Evolutionary conservation across 1,284 basidiomycete species (phyloP).

Genomic region (Austroboletus novae-zelandiae): DNA sequence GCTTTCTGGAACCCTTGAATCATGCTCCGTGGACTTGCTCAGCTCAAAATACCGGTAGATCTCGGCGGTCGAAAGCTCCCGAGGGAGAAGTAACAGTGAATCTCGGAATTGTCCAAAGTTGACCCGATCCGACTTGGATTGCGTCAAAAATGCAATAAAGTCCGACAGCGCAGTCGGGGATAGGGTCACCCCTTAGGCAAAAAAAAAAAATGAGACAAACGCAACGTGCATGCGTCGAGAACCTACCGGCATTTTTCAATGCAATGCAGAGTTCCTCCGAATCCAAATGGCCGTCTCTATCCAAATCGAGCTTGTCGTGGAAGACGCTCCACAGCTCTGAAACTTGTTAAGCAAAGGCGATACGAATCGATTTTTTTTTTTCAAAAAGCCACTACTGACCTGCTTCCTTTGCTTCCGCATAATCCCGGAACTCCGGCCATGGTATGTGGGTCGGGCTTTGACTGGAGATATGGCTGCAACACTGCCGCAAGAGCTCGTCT

Average conservation of each 20-base stretch:
- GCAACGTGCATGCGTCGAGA: slow-evolving; percentile 15
- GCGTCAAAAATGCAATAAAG: slow-evolving; percentile 77
- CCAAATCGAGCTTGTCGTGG: slow-evolving; percentile 83
- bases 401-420: slow-evolving; percentile 74
- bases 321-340: slow-evolving; percentile 87
- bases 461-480: slow-evolving; percentile 49
- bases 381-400: slow-evolving; percentile 45
- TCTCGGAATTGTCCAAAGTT: slow-evolving; percentile 87
- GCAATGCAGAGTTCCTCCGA: slow-evolving; percentile 68
- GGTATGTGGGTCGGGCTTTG: slow-evolving; percentile 51
- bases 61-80: slow-evolving; percentile 77
- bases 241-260: slow-evolving; percentile 69
- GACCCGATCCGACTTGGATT: slow-evolving; percentile 68
- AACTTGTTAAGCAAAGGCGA: slow-evolving; percentile 25
- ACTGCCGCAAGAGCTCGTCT: slow-evolving; percentile 69
- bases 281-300: slow-evolving; percentile 82
- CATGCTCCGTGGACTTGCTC: slow-evolving; percentile 69
- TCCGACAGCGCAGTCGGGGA: slow-evolving; percentile 67
- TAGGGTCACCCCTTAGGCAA: slow-evolving; percentile 77
- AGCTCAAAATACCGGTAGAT: slow-evolving; percentile 88
- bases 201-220: slow-evolving; percentile 17
- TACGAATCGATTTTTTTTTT: slow-evolving; percentile 12
- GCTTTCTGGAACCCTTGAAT: slow-evolving; percentile 73
- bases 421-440: slow-evolving; percentile 79
- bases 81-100: slow-evolving; percentile 84